These are phyloP conservation scores for Barnettozyma sp. DNA, from an alignment of 805 yeast species.

Conservation along the genomic window DNA sequence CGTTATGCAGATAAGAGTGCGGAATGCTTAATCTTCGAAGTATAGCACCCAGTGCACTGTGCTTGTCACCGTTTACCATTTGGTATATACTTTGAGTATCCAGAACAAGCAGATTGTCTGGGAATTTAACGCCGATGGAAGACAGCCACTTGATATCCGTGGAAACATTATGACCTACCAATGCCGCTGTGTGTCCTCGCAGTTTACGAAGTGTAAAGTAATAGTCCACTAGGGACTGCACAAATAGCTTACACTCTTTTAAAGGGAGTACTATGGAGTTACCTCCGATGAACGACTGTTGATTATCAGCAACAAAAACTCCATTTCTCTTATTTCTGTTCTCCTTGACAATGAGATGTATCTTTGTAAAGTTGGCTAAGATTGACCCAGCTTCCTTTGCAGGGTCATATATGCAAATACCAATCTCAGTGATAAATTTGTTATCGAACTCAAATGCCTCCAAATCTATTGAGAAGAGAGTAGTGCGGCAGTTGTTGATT, in stretches of 20 bases:
- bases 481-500: slow-evolving; percentile 1
- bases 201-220: slow-evolving; percentile 27
- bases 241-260: slow-evolving; percentile 29
- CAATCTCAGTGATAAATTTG: slow-evolving; percentile 11
- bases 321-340: slow-evolving; percentile 36
- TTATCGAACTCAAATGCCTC: slow-evolving; percentile 4
- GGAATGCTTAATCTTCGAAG: slow-evolving; percentile 42
- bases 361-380: slow-evolving; percentile 12
- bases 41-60: slow-evolving; percentile 37
- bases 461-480: slow-evolving; percentile 3
- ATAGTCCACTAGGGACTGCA: slow-evolving; percentile 35
- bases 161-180: slow-evolving; percentile 50
- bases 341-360: slow-evolving; percentile 39
- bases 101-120: slow-evolving; percentile 24
- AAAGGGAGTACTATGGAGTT: slow-evolving; percentile 34
- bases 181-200: slow-evolving; percentile 21
- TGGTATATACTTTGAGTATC: slow-evolving; percentile 44
- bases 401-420: slow-evolving; percentile 17
- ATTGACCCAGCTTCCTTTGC: slow-evolving; percentile 11
- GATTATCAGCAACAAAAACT: slow-evolving; percentile 44
- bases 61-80: slow-evolving; percentile 29
- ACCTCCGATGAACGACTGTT: slow-evolving; percentile 41
- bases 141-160: slow-evolving; percentile 47
- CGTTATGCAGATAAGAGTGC: slow-evolving; percentile 54
- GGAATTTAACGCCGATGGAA: slow-evolving; percentile 38